phyloP scores from a whole-genome alignment of 73 alveolate genomes.

The Diophrys appendiculata region DNA sequence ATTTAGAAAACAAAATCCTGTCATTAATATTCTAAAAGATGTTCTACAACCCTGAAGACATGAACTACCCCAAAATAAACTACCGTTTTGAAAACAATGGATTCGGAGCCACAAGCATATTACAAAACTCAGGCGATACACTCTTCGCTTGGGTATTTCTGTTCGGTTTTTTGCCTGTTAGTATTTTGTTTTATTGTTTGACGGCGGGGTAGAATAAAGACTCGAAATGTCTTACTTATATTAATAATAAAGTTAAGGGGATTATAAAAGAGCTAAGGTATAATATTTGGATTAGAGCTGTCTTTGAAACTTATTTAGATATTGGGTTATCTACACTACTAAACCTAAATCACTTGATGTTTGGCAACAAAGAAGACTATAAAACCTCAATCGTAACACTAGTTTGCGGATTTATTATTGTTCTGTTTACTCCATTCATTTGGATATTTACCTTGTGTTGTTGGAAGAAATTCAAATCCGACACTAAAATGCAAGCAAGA shows the following conservation, averaged over 20 bases:
- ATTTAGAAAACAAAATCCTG: background rate
- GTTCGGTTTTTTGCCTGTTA: background rate
- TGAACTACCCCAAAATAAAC: background rate
- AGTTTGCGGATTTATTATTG: background rate
- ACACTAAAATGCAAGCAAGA: background rate
- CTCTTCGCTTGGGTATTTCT: background rate
- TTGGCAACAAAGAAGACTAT: background rate
- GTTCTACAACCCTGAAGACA: background rate
- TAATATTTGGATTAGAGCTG: background rate
- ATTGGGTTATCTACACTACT: background rate
- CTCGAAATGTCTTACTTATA: background rate
- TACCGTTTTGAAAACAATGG: slow-evolving; percentile 17
- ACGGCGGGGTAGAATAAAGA: background rate
- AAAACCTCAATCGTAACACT: background rate
- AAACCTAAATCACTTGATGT: background rate
- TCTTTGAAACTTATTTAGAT: background rate
- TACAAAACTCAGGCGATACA: background rate
- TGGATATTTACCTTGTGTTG: background rate
- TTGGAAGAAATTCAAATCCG: background rate
- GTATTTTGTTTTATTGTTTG: background rate
- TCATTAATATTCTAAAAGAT: background rate
- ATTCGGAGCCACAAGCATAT: slow-evolving; percentile 9
- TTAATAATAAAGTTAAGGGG: background rate
- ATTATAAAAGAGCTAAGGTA: background rate
- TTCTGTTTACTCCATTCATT: background rate